Percentiles rank a stretch among this genome's conserved stretches.
Evolutionary conservation across 441 rosid genomes (phyloP).

Genomic region (Pelargonium fulgidum): DNA sequence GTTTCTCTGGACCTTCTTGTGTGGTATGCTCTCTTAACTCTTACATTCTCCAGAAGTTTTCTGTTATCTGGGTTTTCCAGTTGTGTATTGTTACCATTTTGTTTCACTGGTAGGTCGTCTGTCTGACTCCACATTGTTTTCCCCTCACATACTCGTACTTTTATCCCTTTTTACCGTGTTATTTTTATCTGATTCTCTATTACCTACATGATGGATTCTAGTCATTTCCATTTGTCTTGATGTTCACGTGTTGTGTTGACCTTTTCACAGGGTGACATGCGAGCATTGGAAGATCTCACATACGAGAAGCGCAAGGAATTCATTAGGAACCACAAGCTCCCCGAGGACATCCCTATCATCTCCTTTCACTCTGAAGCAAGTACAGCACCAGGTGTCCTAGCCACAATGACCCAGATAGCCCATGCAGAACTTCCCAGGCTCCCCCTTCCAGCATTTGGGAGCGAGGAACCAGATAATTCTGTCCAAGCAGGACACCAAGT

Average conservation of each 20-base stretch:
- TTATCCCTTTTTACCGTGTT: too few relatives aligned
- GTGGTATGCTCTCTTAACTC: neutral
- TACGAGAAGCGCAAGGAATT: slow-evolving; percentile 80
- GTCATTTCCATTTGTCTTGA: neutral
- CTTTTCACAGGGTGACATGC: slow-evolving; percentile 68
- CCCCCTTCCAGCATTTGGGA: neutral
- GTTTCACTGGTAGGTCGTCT: too few relatives aligned
- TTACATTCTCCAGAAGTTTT: neutral
- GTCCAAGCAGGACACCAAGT: slow-evolving; percentile 45
- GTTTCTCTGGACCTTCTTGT: neutral
- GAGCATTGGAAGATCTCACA: slow-evolving; percentile 89
- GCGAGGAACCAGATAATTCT: neutral
- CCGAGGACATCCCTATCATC: slow-evolving; percentile 71
- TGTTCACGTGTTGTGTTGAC: neutral
- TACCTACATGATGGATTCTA: neutral
- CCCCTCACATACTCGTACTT: too few relatives aligned
- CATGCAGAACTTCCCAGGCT: slow-evolving; percentile 72
- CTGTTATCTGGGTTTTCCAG: too few relatives aligned
- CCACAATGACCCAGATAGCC: slow-evolving; percentile 77
- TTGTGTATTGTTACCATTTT: too few relatives aligned
- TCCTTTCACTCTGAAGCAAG: slow-evolving; percentile 88
- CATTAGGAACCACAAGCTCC: slow-evolving; percentile 58
- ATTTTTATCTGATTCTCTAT: too few relatives aligned
- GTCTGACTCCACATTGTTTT: too few relatives aligned
- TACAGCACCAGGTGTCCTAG: slow-evolving; percentile 55